Conservation (phyloP, 148 eudicot genomes). For the Arbutus unedo region DNA sequence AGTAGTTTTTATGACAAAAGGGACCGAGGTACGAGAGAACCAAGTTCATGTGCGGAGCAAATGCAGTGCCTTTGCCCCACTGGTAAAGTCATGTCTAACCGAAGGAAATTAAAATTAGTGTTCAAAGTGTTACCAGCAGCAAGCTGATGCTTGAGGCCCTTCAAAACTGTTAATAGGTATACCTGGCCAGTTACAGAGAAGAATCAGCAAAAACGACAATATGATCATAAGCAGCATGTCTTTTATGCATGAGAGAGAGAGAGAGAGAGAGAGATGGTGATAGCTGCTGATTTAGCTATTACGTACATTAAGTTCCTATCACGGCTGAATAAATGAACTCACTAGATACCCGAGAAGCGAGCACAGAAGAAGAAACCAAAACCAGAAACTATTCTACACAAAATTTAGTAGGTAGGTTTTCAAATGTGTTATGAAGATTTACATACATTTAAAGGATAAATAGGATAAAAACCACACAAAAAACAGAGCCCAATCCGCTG, state of each 20-base stretch:
- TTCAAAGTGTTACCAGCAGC: constrained; percentile 71
- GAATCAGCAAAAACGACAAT: constrained; percentile 14
- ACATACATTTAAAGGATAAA: not conserved
- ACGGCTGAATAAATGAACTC: not conserved
- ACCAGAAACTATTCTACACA: not conserved
- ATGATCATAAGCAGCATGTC: not conserved
- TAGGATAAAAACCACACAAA: not conserved
- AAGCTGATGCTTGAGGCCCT: constrained; percentile 92
- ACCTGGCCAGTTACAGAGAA: constrained; percentile 49
- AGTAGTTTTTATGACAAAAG: not conserved
- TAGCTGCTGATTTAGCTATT: not conserved
- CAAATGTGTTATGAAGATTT: not conserved
- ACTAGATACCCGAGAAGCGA: not conserved
- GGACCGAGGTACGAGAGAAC: not conserved
- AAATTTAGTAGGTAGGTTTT: not conserved
- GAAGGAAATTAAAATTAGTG: not conserved
- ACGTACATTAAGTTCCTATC: not conserved
- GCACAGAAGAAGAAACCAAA: not conserved
- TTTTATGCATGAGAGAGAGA: not conserved
- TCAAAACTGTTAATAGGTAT: constrained; percentile 79
- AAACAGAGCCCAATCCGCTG: not conserved
- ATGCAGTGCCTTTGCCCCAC: not conserved
- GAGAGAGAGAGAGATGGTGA: constrained; percentile 4
- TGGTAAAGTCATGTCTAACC: constrained; percentile 1
- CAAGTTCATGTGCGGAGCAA: not conserved